Base-by-base conservation (phyloP, 2,329 filamentous ascomycete species). In the Monosporascus sp. region DNA sequence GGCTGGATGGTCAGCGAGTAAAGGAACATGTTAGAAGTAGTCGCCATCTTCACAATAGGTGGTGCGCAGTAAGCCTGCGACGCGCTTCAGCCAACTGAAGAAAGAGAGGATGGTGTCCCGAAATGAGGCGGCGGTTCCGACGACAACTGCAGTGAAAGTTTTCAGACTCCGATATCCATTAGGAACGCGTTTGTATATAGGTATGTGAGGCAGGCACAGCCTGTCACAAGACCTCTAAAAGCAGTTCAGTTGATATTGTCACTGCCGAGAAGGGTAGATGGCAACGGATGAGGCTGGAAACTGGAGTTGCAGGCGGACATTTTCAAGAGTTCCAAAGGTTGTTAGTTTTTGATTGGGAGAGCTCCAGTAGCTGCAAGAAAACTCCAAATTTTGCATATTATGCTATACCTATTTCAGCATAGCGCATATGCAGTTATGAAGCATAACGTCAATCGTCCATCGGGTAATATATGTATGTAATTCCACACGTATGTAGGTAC, bases 1-100 rank as follows among this genome's bases (percentile, higher is more conserved):
- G 90, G 88, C 75, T 97, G 91, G 67, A 99, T 87, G 63, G 94
- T 97, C 77, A 99, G 81, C 67, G 91, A 94, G 78, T 99, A 99
- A 77, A 99, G 86, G 73, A 97, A 97, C 91, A 97, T 96, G 72
- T 93, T 93, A 61, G 92, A 97, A 57, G 93, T 97, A 71, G 92
- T 96, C 78, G 94, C 93, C 94, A 97, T 97, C 70, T 69, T 81
- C 43, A 47, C 52, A 56, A 50, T 31, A 53, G 45, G 43, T 46
- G 22, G 43, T 64, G 63, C 64, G 65, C 66, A 66, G 63, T 60
- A 61, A 64, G 59, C 64, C 64, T 66, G 67, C 67, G 65, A 65
- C 61, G 63, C 66, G 57, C 51, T 56, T 62, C 52, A 22, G 22
- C 20, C 26, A 40, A n/a, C 22, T 51, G 37, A 17, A 20, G 8